Percentiles rank a stretch among this genome's conserved stretches.
These are phyloP conservation scores for Scedosporium apiospermum DNA, from an alignment of 2,329 filamentous ascomycete species.

Conservation along the genomic window DNA sequence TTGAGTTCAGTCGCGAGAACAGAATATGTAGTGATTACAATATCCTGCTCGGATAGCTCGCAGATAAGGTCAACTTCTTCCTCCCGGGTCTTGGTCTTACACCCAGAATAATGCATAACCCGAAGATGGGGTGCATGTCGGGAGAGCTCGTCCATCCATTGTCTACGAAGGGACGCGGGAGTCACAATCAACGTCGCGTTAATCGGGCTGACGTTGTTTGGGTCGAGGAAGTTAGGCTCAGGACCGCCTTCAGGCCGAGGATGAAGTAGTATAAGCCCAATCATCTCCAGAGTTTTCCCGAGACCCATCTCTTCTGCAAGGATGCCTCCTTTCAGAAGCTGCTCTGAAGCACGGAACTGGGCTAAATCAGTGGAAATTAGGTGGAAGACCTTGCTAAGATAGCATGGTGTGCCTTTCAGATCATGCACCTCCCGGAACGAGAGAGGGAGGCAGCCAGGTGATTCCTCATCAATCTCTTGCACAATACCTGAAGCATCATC, in stretches of 20 bases:
- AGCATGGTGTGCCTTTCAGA: slow-evolving; percentile 28
- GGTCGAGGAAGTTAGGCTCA: background rate
- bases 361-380: slow-evolving; percentile 40
- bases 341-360: slow-evolving; percentile 31
- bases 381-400: slow-evolving; percentile 55
- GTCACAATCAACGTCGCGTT: slow-evolving; percentile 53
- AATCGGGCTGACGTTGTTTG: slow-evolving; percentile 22
- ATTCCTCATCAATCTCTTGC: slow-evolving; percentile 7
- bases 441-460: slow-evolving; percentile 7
- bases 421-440: slow-evolving; percentile 24
- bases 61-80: slow-evolving; percentile 30
- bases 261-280: slow-evolving; percentile 60
- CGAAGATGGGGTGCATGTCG: slow-evolving; percentile 48
- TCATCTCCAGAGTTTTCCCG: slow-evolving; percentile 70
- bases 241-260: slow-evolving; percentile 13
- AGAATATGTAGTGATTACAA: slow-evolving; percentile 56
- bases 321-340: slow-evolving; percentile 48
- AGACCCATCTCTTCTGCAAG: slow-evolving; percentile 77
- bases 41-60: slow-evolving; percentile 40
- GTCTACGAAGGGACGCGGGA: slow-evolving; percentile 44
- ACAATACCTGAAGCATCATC: slow-evolving; percentile 12
- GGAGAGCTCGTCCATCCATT: slow-evolving; percentile 53
- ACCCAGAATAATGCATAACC: slow-evolving; percentile 48
- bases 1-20: slow-evolving; percentile 75
- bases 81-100: slow-evolving; percentile 23